These are phyloP conservation scores for Trichodelitschia bisporula DNA, from an alignment of 495 filamentous ascomycete genomes.

Conservation along the genomic window DNA sequence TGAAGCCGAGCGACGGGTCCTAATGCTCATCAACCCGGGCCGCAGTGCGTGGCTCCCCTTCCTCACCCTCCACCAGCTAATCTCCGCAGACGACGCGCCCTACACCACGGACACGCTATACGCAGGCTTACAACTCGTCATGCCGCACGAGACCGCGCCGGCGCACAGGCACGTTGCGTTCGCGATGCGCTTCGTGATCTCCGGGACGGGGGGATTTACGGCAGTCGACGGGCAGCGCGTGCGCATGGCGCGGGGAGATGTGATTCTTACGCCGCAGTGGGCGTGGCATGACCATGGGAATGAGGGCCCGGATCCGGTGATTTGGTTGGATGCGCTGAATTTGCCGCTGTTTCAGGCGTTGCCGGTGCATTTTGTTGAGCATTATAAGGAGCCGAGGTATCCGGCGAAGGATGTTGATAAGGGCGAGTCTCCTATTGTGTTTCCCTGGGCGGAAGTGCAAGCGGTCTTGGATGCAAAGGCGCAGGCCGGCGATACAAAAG, in stretches of 20 bases:
- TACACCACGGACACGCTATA: slow-evolving; percentile 28
- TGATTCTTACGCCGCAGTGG: slow-evolving; percentile 26
- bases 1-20: slow-evolving; percentile 22
- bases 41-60: slow-evolving; percentile 12
- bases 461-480: slow-evolving; percentile 10
- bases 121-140: slow-evolving; percentile 24
- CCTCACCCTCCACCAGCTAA: background rate
- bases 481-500: slow-evolving; percentile 8
- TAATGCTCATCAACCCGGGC: slow-evolving; percentile 24
- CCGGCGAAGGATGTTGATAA: slow-evolving; percentile 19
- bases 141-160: slow-evolving; percentile 23
- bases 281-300: slow-evolving; percentile 27
- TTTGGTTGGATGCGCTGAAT: slow-evolving; percentile 26
- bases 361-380: slow-evolving; percentile 25
- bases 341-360: slow-evolving; percentile 21
- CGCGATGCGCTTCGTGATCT: slow-evolving; percentile 26
- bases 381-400: slow-evolving; percentile 19
- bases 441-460: slow-evolving; percentile 20
- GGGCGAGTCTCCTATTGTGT: slow-evolving; percentile 16
- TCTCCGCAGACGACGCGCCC: slow-evolving; percentile 14
- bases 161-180: slow-evolving; percentile 26
- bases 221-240: slow-evolving; percentile 23
- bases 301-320: slow-evolving; percentile 24
- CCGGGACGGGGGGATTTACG: slow-evolving; percentile 24
- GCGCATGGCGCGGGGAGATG: slow-evolving; percentile 22